Percentiles rank a stretch among this genome's conserved stretches.
phyloP scores from a whole-genome alignment of 2,329 filamentous ascomycete species.

The Bipolaris cookei region DNA sequence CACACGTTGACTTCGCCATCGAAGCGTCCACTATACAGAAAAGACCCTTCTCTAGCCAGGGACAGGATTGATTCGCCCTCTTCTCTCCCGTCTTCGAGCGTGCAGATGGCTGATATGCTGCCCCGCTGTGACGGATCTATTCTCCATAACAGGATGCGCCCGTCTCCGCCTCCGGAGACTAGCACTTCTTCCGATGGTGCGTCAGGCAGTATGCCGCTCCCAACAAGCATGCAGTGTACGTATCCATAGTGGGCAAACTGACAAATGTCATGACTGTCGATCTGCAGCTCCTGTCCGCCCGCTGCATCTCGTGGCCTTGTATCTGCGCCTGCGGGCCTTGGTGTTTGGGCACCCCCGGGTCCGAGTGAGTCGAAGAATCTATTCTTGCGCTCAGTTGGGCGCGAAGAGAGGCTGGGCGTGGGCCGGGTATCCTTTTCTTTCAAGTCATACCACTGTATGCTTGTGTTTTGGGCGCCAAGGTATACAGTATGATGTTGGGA shows the following conservation, averaged over 20 bases:
- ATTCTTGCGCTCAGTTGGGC: constrained; percentile 79
- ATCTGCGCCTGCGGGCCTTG: constrained; percentile 68
- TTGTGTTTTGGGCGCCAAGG: constrained; percentile 91
- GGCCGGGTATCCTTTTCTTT: constrained; percentile 67
- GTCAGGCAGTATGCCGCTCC: constrained; percentile 73
- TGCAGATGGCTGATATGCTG: constrained; percentile 73
- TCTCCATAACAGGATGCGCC: constrained; percentile 92
- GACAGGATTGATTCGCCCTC: constrained; percentile 72
- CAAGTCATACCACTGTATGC: constrained; percentile 83
- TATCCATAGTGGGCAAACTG: constrained; percentile 96
- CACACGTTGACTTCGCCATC: constrained; percentile 91
- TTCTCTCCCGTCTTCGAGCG: constrained; percentile 64
- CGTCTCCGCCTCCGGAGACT: constrained; percentile 91
- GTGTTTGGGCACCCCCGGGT: constrained; percentile 79
- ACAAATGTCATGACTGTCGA: constrained; percentile 77
- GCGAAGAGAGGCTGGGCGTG: constrained; percentile 67
- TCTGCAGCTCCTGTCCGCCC: constrained; percentile 75
- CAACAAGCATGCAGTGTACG: constrained; percentile 93
- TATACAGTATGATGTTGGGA: constrained; percentile 80
- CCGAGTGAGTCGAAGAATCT: constrained; percentile 92
- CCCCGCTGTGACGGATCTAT: constrained; percentile 66
- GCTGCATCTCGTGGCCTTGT: constrained; percentile 56
- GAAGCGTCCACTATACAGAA: constrained; percentile 88
- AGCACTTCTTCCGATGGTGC: constrained; percentile 77
- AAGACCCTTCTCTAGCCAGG: constrained; percentile 84